phyloP scores from a whole-genome alignment of 257 asterid genomes.

The Solanum appendiculatum region DNA sequence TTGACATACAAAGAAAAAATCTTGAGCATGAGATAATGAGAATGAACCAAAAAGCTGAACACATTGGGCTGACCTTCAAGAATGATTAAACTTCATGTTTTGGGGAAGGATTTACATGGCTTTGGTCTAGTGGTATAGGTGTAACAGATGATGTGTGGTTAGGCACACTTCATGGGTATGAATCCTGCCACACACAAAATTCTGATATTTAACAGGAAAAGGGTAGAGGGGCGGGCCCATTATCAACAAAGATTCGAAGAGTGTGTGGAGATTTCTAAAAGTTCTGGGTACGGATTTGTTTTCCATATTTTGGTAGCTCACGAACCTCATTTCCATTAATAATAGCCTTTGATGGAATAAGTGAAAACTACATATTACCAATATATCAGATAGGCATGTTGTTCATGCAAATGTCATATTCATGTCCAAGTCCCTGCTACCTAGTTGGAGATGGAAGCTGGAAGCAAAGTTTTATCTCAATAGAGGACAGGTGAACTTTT shows the following conservation, averaged over 20 bases:
- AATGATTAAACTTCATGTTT: background rate
- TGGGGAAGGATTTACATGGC: background rate
- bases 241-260: background rate
- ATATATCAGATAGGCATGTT: background rate
- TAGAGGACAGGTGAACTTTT: too few species aligned
- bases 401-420: background rate
- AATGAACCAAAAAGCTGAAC: background rate
- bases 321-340: background rate
- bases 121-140: background rate
- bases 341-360: background rate
- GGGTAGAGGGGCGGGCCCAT: background rate
- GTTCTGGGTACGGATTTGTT: background rate
- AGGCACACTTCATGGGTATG: background rate
- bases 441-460: too few species aligned
- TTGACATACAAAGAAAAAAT: background rate
- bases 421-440: too few species aligned
- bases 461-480: too few species aligned
- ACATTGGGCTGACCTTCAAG: background rate
- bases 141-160: background rate
- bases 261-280: background rate
- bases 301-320: background rate
- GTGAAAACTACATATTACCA: background rate
- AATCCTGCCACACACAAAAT: background rate
- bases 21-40: background rate
- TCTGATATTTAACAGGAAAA: background rate